Evolutionary conservation across 805 yeast genomes (phyloP).

Genomic region (Jamesozyma gamospora): DNA sequence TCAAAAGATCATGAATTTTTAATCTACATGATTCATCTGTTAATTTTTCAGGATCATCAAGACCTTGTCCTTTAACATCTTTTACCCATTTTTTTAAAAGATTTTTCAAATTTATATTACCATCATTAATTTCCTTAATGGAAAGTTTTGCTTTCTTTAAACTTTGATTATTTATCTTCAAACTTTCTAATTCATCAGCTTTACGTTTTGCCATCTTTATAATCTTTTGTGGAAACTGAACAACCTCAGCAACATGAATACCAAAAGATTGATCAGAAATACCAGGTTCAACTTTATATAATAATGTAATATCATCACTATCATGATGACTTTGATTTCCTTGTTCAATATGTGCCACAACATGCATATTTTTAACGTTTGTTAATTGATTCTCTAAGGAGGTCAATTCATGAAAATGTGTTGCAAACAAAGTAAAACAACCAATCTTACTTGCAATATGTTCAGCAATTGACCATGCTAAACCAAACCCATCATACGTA

Average conservation of each 20-base stretch:
- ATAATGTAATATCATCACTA: conserved; percentile 65
- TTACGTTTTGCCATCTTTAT: conserved; percentile 92
- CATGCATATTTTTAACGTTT: conserved; percentile 76
- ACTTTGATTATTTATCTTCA: conserved; percentile 33
- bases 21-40: conserved; percentile 30
- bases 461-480: conserved; percentile 94
- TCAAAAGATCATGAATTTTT: conserved; percentile 17
- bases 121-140: conserved; percentile 39
- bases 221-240: conserved; percentile 83
- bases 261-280: conserved; percentile 93
- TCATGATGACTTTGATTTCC: conserved; percentile 22
- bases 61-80: conserved; percentile 29
- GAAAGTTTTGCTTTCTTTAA: conserved; percentile 43
- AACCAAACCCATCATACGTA: conserved; percentile 94
- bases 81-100: conserved; percentile 47
- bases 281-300: conserved; percentile 95
- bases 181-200: conserved; percentile 74
- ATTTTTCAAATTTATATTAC: conserved; percentile 39
- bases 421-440: conserved; percentile 85
- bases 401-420: conserved; percentile 95
- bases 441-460: conserved; percentile 59
- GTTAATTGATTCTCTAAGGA: conserved; percentile 53
- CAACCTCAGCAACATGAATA: conserved; percentile 94
- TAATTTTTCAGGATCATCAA: conserved; percentile 15
- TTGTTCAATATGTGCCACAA: conserved; percentile 78